Evolutionary conservation across 179 eudicot genomes (phyloP), one percentile per base, ranked within the genome.

Genomic region (Vitellaria paradoxa): DNA sequence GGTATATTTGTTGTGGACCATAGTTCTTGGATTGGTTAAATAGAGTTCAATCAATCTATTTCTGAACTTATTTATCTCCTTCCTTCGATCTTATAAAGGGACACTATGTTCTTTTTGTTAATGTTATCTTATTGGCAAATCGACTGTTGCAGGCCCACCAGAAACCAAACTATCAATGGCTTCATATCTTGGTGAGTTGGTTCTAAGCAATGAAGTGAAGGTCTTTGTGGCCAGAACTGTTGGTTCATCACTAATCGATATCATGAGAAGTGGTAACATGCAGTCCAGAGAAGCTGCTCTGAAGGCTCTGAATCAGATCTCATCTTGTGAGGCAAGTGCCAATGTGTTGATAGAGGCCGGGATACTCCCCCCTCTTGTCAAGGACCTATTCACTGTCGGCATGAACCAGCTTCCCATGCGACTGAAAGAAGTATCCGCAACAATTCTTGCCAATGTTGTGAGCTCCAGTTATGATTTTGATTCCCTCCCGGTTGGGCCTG

Each of bases 161-260:
- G 98, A 92, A 77, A 85, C 90, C 65, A 91, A 92, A 82, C 59
- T 92, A 66, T 90, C 97, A 70, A 93, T 96, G 99, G 99, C 99
- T 56, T 57, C 89, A 52, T 81, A 90, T 81, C 96, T 96, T 26
- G 99, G 99, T 20, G 93, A 93, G 78, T 84, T 89, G 83, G 94
- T 79, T 82, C 77, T 93, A 24, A 93, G 89, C 86, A 92, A 90
- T 67, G 98, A 96, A 9, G 92, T 91, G 64, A 96, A 96, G 82
- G 92, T 96, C 67, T 84, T 81, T 65, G 99, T 93, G 40, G 97
- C 98, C 76, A 81, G 77, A 76, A 89, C 89, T 4, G 99, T 87
- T 55, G 99, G 99, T 62, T 76, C 88, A 37, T 87, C 99, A 9
- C 91, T 96, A 20, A 93, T 96, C 77, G 85, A 82, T 77, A 90